These are phyloP conservation scores for Golovinomyces cichoracearum DNA, from an alignment of 2,329 filamentous ascomycete genomes.

Conservation along the genomic window DNA sequence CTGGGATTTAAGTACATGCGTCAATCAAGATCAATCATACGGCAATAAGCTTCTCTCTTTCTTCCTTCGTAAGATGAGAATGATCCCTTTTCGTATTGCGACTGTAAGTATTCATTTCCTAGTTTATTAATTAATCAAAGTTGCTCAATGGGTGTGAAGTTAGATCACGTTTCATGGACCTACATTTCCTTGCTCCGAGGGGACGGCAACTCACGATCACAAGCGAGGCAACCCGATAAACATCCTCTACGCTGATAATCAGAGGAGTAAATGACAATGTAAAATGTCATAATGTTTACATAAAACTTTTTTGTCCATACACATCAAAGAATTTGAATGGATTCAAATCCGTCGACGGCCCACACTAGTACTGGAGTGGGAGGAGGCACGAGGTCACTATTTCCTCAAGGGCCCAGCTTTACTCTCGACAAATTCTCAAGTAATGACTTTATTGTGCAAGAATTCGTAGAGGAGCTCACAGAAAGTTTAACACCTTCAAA, in stretches of 20 bases:
- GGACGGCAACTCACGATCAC: constrained; percentile 1
- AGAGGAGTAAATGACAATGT: too few species aligned
- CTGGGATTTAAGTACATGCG: not conserved
- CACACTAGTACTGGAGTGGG: constrained; percentile 8
- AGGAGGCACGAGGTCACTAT: constrained; percentile 22
- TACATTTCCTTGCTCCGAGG: too few species aligned
- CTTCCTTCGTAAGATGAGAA: constrained; percentile 19
- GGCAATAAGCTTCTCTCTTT: constrained; percentile 22
- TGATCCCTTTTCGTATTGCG: constrained; percentile 21
- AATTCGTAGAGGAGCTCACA: constrained; percentile 84
- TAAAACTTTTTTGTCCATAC: not conserved
- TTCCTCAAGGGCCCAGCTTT: constrained; percentile 57
- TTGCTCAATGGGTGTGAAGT: too few species aligned
- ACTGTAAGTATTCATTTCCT: constrained; percentile 20
- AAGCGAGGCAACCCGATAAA: not conserved
- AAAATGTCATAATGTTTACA: not conserved
- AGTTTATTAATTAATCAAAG: too few species aligned
- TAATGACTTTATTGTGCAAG: constrained; percentile 90
- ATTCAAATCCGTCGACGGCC: constrained; percentile 9
- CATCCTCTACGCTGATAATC: not conserved
- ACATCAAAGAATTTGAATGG: not conserved
- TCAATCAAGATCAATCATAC: constrained; percentile 13
- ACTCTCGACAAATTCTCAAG: constrained; percentile 67
- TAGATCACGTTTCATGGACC: too few species aligned
- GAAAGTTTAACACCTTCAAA: constrained; percentile 57